Base-by-base conservation (phyloP, 2,329 filamentous ascomycete genomes). In the Botrytis aclada region DNA sequence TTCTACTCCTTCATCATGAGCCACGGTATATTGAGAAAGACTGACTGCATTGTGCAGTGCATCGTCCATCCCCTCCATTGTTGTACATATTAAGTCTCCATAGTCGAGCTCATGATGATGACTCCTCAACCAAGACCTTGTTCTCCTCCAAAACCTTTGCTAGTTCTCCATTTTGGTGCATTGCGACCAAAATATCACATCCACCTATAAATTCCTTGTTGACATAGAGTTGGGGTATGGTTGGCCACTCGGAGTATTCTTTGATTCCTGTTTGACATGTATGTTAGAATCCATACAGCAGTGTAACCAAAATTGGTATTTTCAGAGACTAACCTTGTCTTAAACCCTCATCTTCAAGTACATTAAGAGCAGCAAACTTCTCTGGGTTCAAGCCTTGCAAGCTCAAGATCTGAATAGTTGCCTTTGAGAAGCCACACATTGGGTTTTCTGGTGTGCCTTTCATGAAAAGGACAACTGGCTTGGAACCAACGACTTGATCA, bases 181-280 rank as follows among this genome's bases (percentile, higher is more conserved):
- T 98, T 3, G 92, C 92, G 82, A 98, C 92, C 78, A 99, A 83
- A 76, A 99, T 99, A 83, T 99, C 96, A 82, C 95, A 98, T n/a
- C 96, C 96, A 72, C 96, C 96, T 64, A 99, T 87, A 81, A 99
- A 99, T 82, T 99, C 95, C 84, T 95, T 95, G 76, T 97, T 90
- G 69, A 99, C 87, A 83, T 98, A 99, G 29, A 99, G 87, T 83
- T 99, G 96, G 10, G 96, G 96, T 81, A 99, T 98, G 32, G 96
- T 99, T 22, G 96, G 96, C 96, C 96, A 99, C 82, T 98, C 96
- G 2, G 95, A 97, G 86, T 96, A 99, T 84, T 99, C 95, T 85
- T 99, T 99, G 85, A 99, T 97, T 70, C 96, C 95, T 95, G 54
- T 71, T 25, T 37, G 54, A 16, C 14, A 41, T 41, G 10, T 4